Conservation (phyloP, 208 protist species). For the Crithidia acanthocephali region DNA sequence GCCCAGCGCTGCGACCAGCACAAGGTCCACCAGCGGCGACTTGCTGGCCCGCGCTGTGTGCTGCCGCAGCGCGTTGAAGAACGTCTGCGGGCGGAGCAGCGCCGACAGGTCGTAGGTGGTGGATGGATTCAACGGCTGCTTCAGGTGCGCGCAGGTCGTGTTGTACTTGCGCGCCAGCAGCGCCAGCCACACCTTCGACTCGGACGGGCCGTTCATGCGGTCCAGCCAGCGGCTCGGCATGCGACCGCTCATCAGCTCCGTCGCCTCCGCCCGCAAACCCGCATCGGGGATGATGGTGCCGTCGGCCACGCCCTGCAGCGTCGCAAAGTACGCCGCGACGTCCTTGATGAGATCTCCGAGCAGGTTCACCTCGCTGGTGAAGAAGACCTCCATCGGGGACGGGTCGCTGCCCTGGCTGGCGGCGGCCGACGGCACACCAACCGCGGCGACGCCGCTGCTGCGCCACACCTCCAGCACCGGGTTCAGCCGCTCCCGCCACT, state of each 20-base stretch:
- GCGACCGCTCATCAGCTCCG: conserved; percentile 77
- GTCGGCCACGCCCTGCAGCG: conserved; percentile 75
- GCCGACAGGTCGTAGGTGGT: conserved; percentile 74
- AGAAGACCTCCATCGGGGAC: conserved; percentile 92
- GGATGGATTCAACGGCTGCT: conserved; percentile 51
- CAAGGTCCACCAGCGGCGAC: conserved; percentile 80
- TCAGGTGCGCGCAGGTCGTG: conserved; percentile 33
- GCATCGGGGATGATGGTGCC: conserved; percentile 82
- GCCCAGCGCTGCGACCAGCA: conserved; percentile 54
- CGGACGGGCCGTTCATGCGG: conserved; percentile 82
- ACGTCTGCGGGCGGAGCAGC: conserved; percentile 93
- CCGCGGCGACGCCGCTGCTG: conserved; percentile 36
- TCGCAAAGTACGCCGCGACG: conserved; percentile 66
- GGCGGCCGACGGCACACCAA: conserved; percentile 12
- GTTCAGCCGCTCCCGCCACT: conserved; percentile 78
- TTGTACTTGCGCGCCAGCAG: conserved; percentile 70
- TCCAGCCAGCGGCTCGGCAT: conserved; percentile 91
- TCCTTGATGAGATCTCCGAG: conserved; percentile 63
- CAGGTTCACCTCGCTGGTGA: conserved; percentile 86
- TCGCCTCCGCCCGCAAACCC: conserved; percentile 68
- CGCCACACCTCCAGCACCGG: conserved; percentile 91
- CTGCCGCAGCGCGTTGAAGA: conserved; percentile 96
- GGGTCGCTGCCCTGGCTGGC: conserved; percentile 33
- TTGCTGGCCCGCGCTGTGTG: conserved; percentile 85
- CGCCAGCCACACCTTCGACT: conserved; percentile 82